phyloP scores from a whole-genome alignment of 2,329 filamentous ascomycete genomes.

The Phoma herbarum region DNA sequence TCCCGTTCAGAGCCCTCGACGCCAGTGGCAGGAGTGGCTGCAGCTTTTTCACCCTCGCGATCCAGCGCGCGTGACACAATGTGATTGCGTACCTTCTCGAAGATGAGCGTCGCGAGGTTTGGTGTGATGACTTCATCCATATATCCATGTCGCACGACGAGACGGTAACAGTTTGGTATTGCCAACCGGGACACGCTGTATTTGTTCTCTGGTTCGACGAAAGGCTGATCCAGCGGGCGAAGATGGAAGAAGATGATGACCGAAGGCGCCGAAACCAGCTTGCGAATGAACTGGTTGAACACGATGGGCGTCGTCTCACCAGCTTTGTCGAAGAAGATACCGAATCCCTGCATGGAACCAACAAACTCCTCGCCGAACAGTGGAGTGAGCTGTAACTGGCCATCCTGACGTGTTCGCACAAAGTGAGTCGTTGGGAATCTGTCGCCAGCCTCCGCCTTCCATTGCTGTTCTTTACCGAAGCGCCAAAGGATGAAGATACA shows the following conservation, averaged over 20 bases:
- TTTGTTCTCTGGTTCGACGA: slow-evolving; percentile 53
- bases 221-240: slow-evolving; percentile 67
- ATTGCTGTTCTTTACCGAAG: slow-evolving; percentile 81
- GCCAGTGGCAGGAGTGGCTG: slow-evolving; percentile 19
- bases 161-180: slow-evolving; percentile 71
- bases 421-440: slow-evolving; percentile 57
- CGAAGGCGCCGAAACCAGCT: slow-evolving; percentile 72
- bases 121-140: slow-evolving; percentile 74
- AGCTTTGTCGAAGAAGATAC: slow-evolving; percentile 81
- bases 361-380: slow-evolving; percentile 47
- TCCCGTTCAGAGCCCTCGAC: slow-evolving; percentile 1
- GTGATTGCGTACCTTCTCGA: slow-evolving; percentile 57
- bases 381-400: slow-evolving; percentile 49
- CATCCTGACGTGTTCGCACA: slow-evolving; percentile 46
- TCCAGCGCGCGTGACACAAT: slow-evolving; percentile 43
- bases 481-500: slow-evolving; percentile 77
- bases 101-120: slow-evolving; percentile 62
- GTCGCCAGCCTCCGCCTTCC: slow-evolving; percentile 73
- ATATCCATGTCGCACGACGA: slow-evolving; percentile 76
- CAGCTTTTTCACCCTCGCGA: slow-evolving; percentile 35
- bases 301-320: slow-evolving; percentile 71
- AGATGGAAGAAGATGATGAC: slow-evolving; percentile 78
- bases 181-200: slow-evolving; percentile 58
- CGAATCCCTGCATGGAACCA: slow-evolving; percentile 63
- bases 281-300: slow-evolving; percentile 76